Evolutionary conservation across 2,329 filamentous ascomycete genomes (phyloP).

Genomic region (Pseudocercospora vitis): DNA sequence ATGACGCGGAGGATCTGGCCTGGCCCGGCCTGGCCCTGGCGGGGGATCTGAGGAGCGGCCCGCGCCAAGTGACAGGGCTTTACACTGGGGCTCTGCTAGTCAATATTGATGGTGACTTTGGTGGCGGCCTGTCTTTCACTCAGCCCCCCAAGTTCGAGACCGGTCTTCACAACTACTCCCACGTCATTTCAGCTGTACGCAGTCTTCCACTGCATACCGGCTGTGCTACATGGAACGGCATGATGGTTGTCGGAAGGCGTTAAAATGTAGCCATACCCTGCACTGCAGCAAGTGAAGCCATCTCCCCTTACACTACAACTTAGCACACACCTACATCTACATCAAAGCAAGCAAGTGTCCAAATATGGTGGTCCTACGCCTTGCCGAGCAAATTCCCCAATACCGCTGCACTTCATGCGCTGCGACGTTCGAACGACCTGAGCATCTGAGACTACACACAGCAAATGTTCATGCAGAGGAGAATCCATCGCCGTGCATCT

Average conservation of each 20-base stretch:
- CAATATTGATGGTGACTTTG: too few species aligned
- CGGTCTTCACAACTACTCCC: not conserved
- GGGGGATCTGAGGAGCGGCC: not conserved
- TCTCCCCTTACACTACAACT: not conserved
- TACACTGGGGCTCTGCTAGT: too few species aligned
- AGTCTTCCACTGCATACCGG: not conserved
- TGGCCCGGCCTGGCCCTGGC: not conserved
- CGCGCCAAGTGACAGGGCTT: too few species aligned
- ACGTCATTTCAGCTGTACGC: conserved; percentile 1
- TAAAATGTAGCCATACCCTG: too few species aligned
- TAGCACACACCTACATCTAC: not conserved
- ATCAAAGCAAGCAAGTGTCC: too few species aligned
- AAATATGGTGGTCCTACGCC: not conserved
- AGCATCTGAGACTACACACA: not conserved
- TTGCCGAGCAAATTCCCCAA: not conserved
- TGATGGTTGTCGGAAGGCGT: too few species aligned
- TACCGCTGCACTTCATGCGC: not conserved
- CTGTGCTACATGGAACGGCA: not conserved
- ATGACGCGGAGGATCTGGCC: not conserved
- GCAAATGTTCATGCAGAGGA: not conserved
- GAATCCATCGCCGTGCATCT: not conserved
- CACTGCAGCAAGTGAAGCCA: too few species aligned
- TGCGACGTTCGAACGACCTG: not conserved
- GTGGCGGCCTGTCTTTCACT: too few species aligned
- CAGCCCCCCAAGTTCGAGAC: not conserved